These are phyloP conservation scores for Wilhelminamyces savonicus DNA, from an alignment of 805 yeast genomes.

Conservation along the genomic window DNA sequence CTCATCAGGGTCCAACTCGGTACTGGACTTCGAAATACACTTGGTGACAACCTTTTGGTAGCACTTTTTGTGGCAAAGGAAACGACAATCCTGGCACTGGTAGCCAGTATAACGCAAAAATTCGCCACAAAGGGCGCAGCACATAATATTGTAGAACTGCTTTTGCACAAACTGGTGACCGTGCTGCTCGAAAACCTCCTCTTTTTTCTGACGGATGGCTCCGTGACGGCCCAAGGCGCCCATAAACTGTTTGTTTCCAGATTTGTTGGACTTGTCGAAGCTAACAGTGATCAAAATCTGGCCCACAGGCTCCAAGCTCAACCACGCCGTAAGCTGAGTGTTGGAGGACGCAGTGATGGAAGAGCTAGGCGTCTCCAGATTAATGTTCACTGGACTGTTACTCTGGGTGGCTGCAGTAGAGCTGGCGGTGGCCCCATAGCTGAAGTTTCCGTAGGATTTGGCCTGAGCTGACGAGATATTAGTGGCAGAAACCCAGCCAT, in stretches of 20 bases:
- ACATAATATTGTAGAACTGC: conserved; percentile 92
- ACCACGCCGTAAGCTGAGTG: conserved; percentile 67
- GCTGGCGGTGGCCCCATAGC: background rate
- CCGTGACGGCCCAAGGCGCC: conserved; percentile 77
- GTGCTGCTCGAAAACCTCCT: conserved; percentile 86
- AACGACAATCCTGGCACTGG: conserved; percentile 81
- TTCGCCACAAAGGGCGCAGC: conserved; percentile 96
- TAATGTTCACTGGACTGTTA: too few species aligned
- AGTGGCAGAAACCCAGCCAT: conserved; percentile 88
- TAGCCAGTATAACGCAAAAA: conserved; percentile 82
- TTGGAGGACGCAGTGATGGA: too few species aligned
- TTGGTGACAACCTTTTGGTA: conserved; percentile 75
- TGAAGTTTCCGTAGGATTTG: background rate
- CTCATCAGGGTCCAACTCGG: conserved; percentile 65
- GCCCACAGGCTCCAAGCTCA: conserved; percentile 89
- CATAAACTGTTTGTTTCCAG: conserved; percentile 32
- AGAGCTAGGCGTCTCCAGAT: too few species aligned
- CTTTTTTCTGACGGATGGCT: conserved; percentile 91
- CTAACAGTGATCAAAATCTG: conserved; percentile 74
- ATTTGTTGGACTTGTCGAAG: conserved; percentile 56
- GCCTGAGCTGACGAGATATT: conserved; percentile 38
- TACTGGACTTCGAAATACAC: conserved; percentile 72
- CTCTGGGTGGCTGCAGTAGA: background rate
- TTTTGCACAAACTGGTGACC: conserved; percentile 97
- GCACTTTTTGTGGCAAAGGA: conserved; percentile 76